Evolutionary conservation across 2,329 filamentous ascomycete genomes (phyloP).

Genomic region (Colletotrichum sp.): DNA sequence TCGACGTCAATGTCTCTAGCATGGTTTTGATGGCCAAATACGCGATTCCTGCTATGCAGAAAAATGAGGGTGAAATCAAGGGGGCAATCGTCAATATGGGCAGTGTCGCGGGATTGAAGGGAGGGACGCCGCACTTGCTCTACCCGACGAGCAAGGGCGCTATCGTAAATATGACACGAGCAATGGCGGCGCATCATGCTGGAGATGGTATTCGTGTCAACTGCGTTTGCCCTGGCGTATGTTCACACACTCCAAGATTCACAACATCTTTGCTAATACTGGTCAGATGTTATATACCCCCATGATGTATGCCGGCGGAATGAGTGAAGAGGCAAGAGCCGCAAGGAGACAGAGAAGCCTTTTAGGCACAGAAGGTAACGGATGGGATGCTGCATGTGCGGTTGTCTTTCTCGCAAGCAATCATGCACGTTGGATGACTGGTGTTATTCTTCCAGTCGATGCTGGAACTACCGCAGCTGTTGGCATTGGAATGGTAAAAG

Average conservation of each 20-base stretch:
- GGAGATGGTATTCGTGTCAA: constrained; percentile 10
- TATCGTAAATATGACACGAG: constrained; percentile 49
- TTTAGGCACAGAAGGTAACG: constrained; percentile 46
- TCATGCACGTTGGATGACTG: constrained; percentile 49
- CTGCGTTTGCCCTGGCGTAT: constrained; percentile 53
- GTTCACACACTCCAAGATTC: neutral
- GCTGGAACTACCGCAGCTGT: constrained; percentile 42
- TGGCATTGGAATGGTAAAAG: constrained; percentile 25
- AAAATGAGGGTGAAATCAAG: constrained; percentile 51
- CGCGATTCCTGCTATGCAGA: constrained; percentile 26
- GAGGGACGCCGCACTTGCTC: constrained; percentile 41
- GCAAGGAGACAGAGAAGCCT: constrained; percentile 42
- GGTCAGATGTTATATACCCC: constrained; percentile 50
- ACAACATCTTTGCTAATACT: neutral
- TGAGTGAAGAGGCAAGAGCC: constrained; percentile 41
- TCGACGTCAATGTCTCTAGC: constrained; percentile 45
- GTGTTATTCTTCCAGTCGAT: constrained; percentile 44
- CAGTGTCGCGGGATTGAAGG: constrained; percentile 60
- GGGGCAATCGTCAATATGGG: constrained; percentile 68
- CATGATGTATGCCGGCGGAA: constrained; percentile 47
- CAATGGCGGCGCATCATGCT: constrained; percentile 51
- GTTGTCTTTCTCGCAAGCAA: constrained; percentile 44
- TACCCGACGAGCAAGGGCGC: constrained; percentile 47
- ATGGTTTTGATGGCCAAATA: constrained; percentile 23
- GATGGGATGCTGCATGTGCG: constrained; percentile 46